Conservation (phyloP, 805 yeast genomes). For the Metschnikowia borealis region DNA sequence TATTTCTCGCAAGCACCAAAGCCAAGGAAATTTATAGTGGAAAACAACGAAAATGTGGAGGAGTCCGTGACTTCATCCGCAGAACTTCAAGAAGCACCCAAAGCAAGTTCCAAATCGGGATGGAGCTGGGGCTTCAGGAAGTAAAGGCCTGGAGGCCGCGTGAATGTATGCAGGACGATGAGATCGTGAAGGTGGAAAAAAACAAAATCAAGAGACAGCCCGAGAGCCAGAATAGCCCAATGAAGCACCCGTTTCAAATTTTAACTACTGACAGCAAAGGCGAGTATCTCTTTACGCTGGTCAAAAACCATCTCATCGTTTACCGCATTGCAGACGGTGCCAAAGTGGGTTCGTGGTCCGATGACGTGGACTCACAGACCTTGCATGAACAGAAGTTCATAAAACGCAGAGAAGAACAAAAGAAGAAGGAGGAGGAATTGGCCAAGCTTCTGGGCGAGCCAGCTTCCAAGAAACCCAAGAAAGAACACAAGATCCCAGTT, state of each 20-base stretch:
- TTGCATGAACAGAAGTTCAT: constrained; percentile 42
- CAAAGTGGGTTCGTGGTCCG: constrained; percentile 59
- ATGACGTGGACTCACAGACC: constrained; percentile 51
- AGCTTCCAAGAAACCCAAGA: constrained; percentile 13
- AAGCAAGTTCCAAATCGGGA: constrained; percentile 4
- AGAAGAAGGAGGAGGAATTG: constrained; percentile 18
- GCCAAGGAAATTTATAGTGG: constrained; percentile 17
- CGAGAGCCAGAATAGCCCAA: constrained; percentile 9
- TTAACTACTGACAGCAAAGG: constrained; percentile 44
- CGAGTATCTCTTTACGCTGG: constrained; percentile 48
- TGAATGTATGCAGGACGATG: constrained; percentile 12
- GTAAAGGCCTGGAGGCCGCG: constrained; percentile 1
- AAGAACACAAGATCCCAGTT: constrained; percentile 16
- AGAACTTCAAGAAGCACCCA: constrained; percentile 3
- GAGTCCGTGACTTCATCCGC: neutral
- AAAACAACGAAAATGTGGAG: neutral
- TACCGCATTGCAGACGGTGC: constrained; percentile 39
- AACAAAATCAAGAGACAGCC: neutral
- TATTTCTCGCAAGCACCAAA: constrained; percentile 15
- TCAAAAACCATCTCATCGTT: constrained; percentile 56
- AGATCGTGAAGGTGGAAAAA: constrained; percentile 7
- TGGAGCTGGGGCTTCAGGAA: constrained; percentile 19
- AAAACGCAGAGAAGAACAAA: constrained; percentile 22
- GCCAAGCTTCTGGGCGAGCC: constrained; percentile 10
- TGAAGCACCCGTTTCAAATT: constrained; percentile 74